Conservation (phyloP, 1,284 basidiomycete genomes). For the Pulveroboletus ridleyi region DNA sequence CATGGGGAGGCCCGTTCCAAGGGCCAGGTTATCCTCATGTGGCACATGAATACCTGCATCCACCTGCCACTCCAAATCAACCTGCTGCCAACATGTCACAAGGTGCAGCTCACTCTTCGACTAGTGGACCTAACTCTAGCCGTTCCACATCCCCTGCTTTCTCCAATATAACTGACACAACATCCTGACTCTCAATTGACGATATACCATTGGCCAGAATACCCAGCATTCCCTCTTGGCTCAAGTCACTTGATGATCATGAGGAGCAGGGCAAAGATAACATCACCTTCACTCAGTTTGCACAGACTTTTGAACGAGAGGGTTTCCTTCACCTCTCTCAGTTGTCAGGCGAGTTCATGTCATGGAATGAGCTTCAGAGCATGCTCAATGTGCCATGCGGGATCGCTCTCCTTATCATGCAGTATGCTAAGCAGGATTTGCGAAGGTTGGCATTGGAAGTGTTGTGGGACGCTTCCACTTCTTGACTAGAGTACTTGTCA, state of each 20-base stretch:
- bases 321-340: neutral
- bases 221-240: neutral
- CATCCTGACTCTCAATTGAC: too few species aligned
- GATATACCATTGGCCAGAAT: too few species aligned
- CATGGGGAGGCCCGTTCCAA: neutral
- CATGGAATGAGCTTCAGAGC: neutral
- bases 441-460: neutral
- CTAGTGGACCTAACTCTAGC: neutral
- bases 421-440: neutral
- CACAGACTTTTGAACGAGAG: neutral
- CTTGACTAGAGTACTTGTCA: too few species aligned
- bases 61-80: neutral
- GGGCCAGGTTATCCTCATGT: neutral
- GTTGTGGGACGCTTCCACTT: too few species aligned
- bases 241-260: neutral
- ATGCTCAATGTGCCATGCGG: neutral
- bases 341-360: neutral
- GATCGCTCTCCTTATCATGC: neutral
- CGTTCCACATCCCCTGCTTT: neutral
- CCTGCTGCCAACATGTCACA: neutral
- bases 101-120: neutral
- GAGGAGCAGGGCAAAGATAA: neutral
- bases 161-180: neutral
- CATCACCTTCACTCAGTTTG: neutral
- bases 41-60: neutral